These are phyloP conservation scores for Thelephora ganbajun DNA, from an alignment of 768 basidiomycete genomes.

Conservation along the genomic window DNA sequence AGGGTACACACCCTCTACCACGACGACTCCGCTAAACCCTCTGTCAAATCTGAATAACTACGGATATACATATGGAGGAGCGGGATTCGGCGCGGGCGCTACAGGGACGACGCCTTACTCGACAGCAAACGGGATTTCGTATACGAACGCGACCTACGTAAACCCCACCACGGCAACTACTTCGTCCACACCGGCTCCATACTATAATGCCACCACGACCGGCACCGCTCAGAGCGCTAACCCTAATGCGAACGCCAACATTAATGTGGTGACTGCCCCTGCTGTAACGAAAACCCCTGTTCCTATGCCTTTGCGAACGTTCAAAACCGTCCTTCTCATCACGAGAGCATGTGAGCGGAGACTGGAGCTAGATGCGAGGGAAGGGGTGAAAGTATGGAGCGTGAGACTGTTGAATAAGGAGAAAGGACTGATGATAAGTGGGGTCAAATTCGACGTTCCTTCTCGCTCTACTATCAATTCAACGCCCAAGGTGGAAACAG, in stretches of 20 bases:
- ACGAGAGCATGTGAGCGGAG: slow-evolving; percentile 47
- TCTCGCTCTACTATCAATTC: too few relatives aligned
- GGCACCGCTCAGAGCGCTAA: too few relatives aligned
- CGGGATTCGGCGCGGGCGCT: too few relatives aligned
- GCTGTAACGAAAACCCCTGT: slow-evolving; percentile 6
- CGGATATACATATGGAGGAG: neutral
- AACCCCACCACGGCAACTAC: slow-evolving; percentile 1
- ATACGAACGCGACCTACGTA: too few relatives aligned
- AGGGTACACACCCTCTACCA: slow-evolving; percentile 1
- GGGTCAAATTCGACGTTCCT: slow-evolving; percentile 30
- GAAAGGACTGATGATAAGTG: slow-evolving; percentile 35
- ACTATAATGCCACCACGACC: too few relatives aligned
- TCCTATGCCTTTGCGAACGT: slow-evolving; percentile 21
- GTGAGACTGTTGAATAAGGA: slow-evolving; percentile 48
- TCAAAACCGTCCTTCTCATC: slow-evolving; percentile 36
- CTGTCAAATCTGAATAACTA: slow-evolving; percentile 6
- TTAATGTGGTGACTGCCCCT: neutral
- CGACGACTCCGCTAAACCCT: slow-evolving; percentile 8
- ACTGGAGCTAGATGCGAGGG: slow-evolving; percentile 45
- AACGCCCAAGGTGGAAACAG: slow-evolving; percentile 7
- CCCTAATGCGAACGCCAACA: neutral
- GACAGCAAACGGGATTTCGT: too few relatives aligned
- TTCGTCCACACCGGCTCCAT: neutral
- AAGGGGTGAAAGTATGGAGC: slow-evolving; percentile 67
- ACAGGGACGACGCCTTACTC: too few relatives aligned